Evolutionary conservation across 1,284 basidiomycete species (phyloP).

Genomic region (Cutaneotrichosporon curvatum): DNA sequence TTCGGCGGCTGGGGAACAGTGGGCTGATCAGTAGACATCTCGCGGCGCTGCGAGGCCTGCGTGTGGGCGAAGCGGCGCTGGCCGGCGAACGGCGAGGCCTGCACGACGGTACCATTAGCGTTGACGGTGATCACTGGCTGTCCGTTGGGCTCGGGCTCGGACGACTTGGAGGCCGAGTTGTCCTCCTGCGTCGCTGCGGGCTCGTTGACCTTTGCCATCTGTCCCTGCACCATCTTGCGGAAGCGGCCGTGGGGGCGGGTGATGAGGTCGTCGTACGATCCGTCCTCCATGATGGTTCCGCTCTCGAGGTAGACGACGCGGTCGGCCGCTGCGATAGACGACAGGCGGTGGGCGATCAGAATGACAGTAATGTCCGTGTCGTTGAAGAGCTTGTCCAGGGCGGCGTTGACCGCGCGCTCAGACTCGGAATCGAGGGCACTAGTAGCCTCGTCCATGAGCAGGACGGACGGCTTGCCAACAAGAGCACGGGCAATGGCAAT

Average conservation of each 20-base stretch:
- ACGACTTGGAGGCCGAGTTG: not conserved
- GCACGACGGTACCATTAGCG: slow-evolving; percentile 1
- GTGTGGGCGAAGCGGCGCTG: slow-evolving; percentile 21
- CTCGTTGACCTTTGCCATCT: slow-evolving; percentile 39
- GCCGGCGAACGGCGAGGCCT: slow-evolving; percentile 16
- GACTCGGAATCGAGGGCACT: slow-evolving; percentile 40
- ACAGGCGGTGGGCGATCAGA: slow-evolving; percentile 50
- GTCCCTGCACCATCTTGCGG: slow-evolving; percentile 44
- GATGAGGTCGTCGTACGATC: slow-evolving; percentile 47
- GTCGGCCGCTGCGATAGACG: slow-evolving; percentile 49
- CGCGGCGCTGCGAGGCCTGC: slow-evolving; percentile 6
- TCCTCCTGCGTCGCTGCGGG: slow-evolving; percentile 17
- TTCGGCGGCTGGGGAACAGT: slow-evolving; percentile 28
- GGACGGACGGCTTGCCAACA: slow-evolving; percentile 47
- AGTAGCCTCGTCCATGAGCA: slow-evolving; percentile 47
- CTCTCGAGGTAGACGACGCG: slow-evolving; percentile 48
- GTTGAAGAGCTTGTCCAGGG: slow-evolving; percentile 47
- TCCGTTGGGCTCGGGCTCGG: not conserved
- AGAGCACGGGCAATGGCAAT: slow-evolving; percentile 51
- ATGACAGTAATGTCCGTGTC: slow-evolving; percentile 50
- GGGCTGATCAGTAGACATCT: slow-evolving; percentile 7
- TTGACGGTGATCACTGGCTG: slow-evolving; percentile 6
- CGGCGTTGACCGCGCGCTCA: slow-evolving; percentile 44
- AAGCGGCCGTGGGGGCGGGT: slow-evolving; percentile 36
- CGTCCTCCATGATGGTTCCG: slow-evolving; percentile 49